Evolutionary conservation across 1,284 basidiomycete species (phyloP), one percentile per base, ranked within the genome.

Genomic region (Puccinia hordei): DNA sequence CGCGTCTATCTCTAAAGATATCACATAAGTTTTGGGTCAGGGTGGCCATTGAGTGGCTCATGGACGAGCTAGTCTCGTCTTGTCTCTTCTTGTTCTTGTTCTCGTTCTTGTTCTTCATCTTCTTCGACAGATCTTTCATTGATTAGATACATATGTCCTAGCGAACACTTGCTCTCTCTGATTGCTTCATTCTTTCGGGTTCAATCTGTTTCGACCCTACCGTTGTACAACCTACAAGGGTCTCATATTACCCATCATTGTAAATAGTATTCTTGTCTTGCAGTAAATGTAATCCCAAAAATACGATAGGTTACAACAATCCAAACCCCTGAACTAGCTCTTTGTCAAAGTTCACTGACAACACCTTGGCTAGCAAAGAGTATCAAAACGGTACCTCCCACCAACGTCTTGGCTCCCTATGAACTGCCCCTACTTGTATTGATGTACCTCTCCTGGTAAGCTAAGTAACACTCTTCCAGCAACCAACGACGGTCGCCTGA

Each of bases 271-370:
- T 35, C 5, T 63, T 63, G 61, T n/a, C 35, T 63, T 38, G 35
- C 61, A 63, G 33, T 63, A 63, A 38, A 63, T 63, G 61, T 63
- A 63, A 63, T 63, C 61, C 33, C 61, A 19, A 63, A n/a, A 63
- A 63, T 30, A 41, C 61, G 8, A 63, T 30, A 63, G 61, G 27
- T 41, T 63, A 63, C 61, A 63, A 35, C 61, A 63, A 30, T 38
- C 22, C 61, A 41, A 38, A 63, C 30, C 33, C 17, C 17, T 63
- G 6, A 38, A 63, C 61, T 41, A n/a, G n/a, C n/a, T n/a, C n/a
- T n/a, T n/a, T n/a, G n/a, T n/a, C n/a, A n/a, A n/a, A n/a, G n/a
- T n/a, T n/a, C n/a, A n/a, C n/a, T n/a, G n/a, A n/a, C n/a, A n/a
- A n/a, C n/a, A n/a, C n/a, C n/a, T n/a, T n/a, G n/a, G n/a, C n/a